Evolutionary conservation across 2,329 filamentous ascomycete genomes (phyloP).

Genomic region (Tolypocladium amazonense): DNA sequence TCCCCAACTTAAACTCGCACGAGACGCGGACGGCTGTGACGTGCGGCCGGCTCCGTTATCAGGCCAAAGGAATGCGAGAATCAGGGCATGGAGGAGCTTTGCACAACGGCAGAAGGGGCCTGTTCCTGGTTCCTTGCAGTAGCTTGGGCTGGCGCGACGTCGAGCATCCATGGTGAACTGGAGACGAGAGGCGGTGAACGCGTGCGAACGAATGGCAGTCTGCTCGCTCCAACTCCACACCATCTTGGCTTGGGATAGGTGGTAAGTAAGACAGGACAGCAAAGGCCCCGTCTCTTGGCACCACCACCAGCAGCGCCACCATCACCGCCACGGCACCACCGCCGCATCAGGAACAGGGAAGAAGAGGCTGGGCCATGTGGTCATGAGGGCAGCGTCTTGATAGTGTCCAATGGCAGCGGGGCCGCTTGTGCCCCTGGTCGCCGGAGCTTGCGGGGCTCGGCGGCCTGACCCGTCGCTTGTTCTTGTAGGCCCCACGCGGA

Average conservation of each 20-base stretch:
- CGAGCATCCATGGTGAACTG: background rate
- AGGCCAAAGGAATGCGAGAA: background rate
- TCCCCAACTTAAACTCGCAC: background rate
- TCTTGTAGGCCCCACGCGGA: background rate
- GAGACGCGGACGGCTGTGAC: background rate
- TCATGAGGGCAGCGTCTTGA: background rate
- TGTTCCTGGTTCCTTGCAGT: conserved; percentile 3
- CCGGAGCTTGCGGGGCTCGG: background rate
- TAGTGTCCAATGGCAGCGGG: background rate
- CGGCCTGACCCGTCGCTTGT: background rate
- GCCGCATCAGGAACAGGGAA: background rate
- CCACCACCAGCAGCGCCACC: background rate
- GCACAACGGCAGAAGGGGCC: background rate
- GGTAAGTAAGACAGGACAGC: background rate
- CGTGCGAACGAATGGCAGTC: background rate
- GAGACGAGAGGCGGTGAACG: background rate
- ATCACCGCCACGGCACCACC: background rate
- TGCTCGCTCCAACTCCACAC: background rate
- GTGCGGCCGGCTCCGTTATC: background rate
- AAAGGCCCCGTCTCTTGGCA: background rate
- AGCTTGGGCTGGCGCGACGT: background rate
- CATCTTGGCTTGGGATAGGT: background rate
- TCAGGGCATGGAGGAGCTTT: background rate
- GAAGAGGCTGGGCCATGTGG: background rate
- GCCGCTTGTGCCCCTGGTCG: background rate